A percentile compares a stretch with the other conserved stretches of the same genome.
Evolutionary conservation across 805 yeast genomes (phyloP).

Genomic region (Yarrowia hollandica): DNA sequence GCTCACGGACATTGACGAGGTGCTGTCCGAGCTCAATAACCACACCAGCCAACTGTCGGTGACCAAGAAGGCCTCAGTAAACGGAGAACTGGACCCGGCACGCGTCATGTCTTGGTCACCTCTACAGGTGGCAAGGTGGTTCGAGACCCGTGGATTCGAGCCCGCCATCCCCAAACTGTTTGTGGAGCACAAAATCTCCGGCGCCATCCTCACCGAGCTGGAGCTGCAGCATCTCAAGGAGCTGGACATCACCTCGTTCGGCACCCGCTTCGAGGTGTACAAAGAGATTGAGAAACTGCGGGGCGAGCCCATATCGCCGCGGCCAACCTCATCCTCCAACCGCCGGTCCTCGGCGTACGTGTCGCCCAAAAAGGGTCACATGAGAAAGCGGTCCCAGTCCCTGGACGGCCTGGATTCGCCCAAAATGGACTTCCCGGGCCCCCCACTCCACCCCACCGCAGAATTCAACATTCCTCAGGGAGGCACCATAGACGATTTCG

Average conservation of each 20-base stretch:
- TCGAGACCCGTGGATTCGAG: constrained; percentile 72
- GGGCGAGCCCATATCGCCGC: background rate
- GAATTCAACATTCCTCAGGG: constrained; percentile 12
- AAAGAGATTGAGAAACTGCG: constrained; percentile 75
- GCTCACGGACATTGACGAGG: constrained; percentile 45
- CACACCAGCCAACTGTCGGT: constrained; percentile 32
- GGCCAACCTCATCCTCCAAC: background rate
- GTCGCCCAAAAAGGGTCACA: constrained; percentile 21
- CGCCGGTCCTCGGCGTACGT: background rate
- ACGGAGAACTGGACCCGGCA: constrained; percentile 1
- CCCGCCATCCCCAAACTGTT: constrained; percentile 73
- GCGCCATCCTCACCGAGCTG: constrained; percentile 77
- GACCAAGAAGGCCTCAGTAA: background rate
- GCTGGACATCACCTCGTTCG: constrained; percentile 87
- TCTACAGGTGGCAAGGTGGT: constrained; percentile 77
- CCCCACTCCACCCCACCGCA: background rate
- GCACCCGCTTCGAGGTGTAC: constrained; percentile 88
- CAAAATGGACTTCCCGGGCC: background rate
- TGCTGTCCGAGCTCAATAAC: constrained; percentile 40
- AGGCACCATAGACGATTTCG: constrained; percentile 21
- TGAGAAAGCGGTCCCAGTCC: constrained; percentile 4
- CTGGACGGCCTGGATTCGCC: constrained; percentile 9
- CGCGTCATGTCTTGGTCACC: constrained; percentile 65
- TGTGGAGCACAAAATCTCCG: constrained; percentile 84
- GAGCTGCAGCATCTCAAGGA: constrained; percentile 87